These are phyloP conservation scores for Candida mesenterica DNA, from an alignment of 1,139 yeast genomes.

Conservation along the genomic window DNA sequence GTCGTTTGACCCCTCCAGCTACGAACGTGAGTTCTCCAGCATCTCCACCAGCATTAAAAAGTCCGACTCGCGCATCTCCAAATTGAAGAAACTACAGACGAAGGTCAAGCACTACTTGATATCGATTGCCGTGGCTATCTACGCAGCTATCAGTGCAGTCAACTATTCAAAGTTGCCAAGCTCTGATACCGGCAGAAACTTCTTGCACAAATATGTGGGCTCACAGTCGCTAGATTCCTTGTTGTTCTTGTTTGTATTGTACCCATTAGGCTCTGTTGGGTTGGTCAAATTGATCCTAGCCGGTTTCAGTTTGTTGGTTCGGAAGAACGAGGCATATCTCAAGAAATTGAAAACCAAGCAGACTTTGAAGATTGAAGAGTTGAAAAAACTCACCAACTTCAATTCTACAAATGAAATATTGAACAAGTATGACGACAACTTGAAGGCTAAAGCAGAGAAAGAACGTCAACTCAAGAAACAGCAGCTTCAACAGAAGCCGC, in stretches of 20 bases:
- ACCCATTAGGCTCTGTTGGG: constrained; percentile 30
- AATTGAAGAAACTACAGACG: constrained; percentile 1
- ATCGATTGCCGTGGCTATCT: constrained; percentile 22
- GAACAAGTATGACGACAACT: constrained; percentile 52
- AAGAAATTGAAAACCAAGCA: constrained; percentile 48
- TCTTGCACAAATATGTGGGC: constrained; percentile 23
- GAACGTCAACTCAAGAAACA: not conserved
- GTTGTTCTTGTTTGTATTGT: constrained; percentile 16
- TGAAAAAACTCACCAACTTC: constrained; percentile 78
- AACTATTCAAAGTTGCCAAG: constrained; percentile 24
- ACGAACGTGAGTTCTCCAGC: constrained; percentile 49
- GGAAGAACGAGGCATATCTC: constrained; percentile 18
- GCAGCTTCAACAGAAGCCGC: constrained; percentile 2
- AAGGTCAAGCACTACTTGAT: constrained; percentile 4
- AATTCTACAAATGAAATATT: constrained; percentile 73
- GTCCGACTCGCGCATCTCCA: constrained; percentile 3
- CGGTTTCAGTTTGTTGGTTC: constrained; percentile 26
- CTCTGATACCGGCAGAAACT: constrained; percentile 17
- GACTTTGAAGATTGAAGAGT: constrained; percentile 61
- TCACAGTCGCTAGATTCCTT: constrained; percentile 23
- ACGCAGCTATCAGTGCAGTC: constrained; percentile 29
- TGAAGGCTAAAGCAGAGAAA: not conserved
- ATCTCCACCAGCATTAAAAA: constrained; percentile 16
- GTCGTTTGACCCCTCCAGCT: constrained; percentile 49
- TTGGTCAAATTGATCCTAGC: constrained; percentile 21